Conservation (phyloP, 1,284 basidiomycete genomes). For the Pseudozyma tsukubaensis region DNA sequence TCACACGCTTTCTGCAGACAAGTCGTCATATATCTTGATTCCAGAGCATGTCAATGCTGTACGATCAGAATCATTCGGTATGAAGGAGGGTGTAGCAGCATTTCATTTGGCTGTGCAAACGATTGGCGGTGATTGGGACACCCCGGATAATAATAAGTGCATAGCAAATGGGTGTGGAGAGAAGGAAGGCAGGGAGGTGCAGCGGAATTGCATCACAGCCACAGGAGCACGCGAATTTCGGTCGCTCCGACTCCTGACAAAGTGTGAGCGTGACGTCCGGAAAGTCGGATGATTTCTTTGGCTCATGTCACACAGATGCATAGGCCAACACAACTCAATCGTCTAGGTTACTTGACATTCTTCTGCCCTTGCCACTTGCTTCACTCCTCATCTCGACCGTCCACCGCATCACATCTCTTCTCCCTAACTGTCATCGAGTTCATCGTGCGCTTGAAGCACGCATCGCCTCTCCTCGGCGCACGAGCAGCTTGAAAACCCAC, state of each 20-base stretch:
- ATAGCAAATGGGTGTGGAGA: too few relatives aligned
- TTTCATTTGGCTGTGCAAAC: too few relatives aligned
- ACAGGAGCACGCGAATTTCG: too few relatives aligned
- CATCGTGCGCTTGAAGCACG: neutral
- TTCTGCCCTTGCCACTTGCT: neutral
- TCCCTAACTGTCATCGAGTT: neutral
- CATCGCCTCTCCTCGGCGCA: constrained; percentile 3
- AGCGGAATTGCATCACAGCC: too few relatives aligned
- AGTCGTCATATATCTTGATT: neutral
- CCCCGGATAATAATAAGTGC: too few relatives aligned
- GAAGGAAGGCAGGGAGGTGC: too few relatives aligned
- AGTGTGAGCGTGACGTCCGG: neutral
- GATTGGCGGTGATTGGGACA: too few relatives aligned
- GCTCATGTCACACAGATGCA: neutral
- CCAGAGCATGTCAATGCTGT: neutral
- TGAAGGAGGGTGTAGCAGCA: too few relatives aligned
- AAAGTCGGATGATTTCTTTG: constrained; percentile 7
- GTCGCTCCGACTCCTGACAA: neutral
- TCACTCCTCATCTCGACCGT: neutral
- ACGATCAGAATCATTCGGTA: neutral
- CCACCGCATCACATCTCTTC: neutral
- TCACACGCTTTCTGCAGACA: neutral
- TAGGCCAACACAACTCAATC: neutral
- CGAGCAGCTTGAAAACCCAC: neutral
- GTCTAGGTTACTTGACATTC: neutral